phyloP scores from a whole-genome alignment of 2,329 filamentous ascomycete species.

The Stachybotrys chartarum region DNA sequence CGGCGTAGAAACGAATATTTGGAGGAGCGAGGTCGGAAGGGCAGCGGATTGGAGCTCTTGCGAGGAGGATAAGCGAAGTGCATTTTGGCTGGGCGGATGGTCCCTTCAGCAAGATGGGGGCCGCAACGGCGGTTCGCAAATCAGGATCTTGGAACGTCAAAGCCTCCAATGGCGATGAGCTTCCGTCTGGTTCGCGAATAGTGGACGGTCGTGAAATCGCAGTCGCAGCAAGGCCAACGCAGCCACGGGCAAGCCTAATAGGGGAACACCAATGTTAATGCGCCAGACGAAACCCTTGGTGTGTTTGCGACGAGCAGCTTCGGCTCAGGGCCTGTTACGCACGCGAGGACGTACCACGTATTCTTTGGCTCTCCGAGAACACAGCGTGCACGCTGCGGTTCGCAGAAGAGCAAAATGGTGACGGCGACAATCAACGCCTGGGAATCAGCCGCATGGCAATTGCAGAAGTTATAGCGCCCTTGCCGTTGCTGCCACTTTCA shows the following conservation, averaged over 20 bases:
- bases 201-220: neutral
- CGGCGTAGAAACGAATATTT: constrained; percentile 48
- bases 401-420: neutral
- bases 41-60: constrained; percentile 70
- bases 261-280: neutral
- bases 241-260: neutral
- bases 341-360: too few relatives aligned
- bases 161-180: too few relatives aligned
- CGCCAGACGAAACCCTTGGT: neutral
- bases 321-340: neutral
- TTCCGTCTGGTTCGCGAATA: too few relatives aligned
- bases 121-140: neutral
- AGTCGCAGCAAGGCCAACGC: neutral
- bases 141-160: neutral
- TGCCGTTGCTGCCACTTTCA: neutral
- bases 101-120: too few relatives aligned
- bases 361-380: neutral
- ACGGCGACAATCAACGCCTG: neutral
- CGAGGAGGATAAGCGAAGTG: constrained; percentile 86
- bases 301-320: neutral
- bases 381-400: neutral
- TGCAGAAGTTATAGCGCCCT: neutral
- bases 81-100: constrained; percentile 43
- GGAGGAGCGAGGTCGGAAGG: constrained; percentile 58
- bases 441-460: neutral